Evolutionary conservation across 371 early-diverging fungal genomes (phyloP).

Genomic region (Vairimorpha apis): DNA sequence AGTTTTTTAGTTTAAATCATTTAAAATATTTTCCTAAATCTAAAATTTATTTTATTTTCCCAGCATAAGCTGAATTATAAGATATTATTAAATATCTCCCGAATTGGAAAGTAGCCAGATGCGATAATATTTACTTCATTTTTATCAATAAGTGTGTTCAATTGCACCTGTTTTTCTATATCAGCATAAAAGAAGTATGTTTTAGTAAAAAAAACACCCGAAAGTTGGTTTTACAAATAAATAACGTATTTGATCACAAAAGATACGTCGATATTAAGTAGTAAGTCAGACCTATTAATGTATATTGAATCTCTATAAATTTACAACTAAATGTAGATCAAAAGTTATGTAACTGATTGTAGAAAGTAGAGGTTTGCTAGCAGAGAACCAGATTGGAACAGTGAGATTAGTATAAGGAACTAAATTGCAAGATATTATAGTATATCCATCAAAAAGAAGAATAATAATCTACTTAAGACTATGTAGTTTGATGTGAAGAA

Average conservation of each 20-base stretch:
- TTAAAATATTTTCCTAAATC: neutral
- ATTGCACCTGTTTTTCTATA: no score
- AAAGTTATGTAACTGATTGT: neutral
- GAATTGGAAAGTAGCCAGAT: neutral
- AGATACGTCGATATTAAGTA: neutral
- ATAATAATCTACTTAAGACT: neutral
- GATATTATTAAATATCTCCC: neutral
- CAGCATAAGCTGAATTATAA: neutral
- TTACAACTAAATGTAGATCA: constrained; percentile 6
- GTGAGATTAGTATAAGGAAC: constrained; percentile 20
- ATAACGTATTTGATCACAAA: constrained; percentile 19
- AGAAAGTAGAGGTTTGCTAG: neutral
- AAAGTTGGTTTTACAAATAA: constrained; percentile 23
- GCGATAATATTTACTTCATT: neutral
- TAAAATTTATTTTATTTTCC: neutral
- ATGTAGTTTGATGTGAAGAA: neutral
- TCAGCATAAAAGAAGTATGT: neutral
- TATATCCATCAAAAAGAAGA: neutral
- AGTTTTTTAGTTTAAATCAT: no score
- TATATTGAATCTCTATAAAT: constrained; percentile 23
- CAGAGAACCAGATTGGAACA: constrained; percentile 29
- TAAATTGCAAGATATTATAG: constrained; percentile 16
- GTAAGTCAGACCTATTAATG: constrained; percentile 14
- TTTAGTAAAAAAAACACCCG: neutral
- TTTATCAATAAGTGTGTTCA: no score